Evolutionary conservation across 2,329 filamentous ascomycete species (phyloP), one percentile per base, ranked within the genome.

Genomic region (Trichoderma sp.): DNA sequence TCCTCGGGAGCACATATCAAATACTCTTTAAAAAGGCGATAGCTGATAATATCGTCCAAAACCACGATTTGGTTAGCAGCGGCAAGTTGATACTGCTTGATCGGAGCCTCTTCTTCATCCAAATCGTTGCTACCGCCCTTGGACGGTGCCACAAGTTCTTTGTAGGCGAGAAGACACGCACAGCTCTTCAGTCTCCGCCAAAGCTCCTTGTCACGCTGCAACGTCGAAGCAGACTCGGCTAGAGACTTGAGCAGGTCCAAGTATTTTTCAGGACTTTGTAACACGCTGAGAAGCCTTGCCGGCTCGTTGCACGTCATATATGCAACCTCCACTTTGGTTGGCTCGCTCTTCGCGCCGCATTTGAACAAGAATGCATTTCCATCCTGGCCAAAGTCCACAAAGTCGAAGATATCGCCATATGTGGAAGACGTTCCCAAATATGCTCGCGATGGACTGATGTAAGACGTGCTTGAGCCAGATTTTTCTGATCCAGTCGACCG

Each of bases 331-430:
- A 87, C 78, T 74, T 92, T 96, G 3, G 91, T 96, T 4, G 96
- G 96, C 78, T 99, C 95, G 71, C 88, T 90, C 79, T 97, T 97
- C 3, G 94, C 95, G 11, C 96, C 96, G 72, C 94, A 93, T 71
- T 92, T 92, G 74, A 94, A 87, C 21, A 99, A 82, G 75, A 99
- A 99, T 0, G 91, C 84, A 75, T 98, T 98, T 2, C 93, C 95
- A 76, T 95, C 90, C 39, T 85, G 82, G 0, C 95, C 94, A 81
- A 97, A 99, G 77, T 98, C 92, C 16, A 98, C 94, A 79, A 97
- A 99, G 77, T 98, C 94, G 73, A 99, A 97, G 37, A 99, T 96
- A 37, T 97, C 92, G 13, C 89, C 91, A 75, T 96, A 99, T 8
- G 84, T 85, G 2, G 81, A 78, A 6, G 86, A 89, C 32, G 72